phyloP scores from a whole-genome alignment of 192 early-diverging fungal species.

The Coemansia sp. region DNA sequence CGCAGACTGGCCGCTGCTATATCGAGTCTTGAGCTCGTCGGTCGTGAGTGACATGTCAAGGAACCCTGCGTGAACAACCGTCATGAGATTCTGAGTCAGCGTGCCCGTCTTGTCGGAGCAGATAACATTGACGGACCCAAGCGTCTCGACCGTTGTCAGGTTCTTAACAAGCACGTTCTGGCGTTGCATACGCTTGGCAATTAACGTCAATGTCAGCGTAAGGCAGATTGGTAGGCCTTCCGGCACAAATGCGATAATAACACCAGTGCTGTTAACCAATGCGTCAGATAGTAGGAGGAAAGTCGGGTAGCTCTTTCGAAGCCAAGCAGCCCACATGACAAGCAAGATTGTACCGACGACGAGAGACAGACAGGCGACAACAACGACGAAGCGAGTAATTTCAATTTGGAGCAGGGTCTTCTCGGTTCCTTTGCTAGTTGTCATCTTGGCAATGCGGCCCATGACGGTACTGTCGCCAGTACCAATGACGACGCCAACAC shows the following conservation, averaged over 20 bases:
- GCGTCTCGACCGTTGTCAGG: conserved; percentile 90
- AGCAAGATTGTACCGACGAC: conserved; percentile 80
- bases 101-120: conserved; percentile 98
- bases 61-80: conserved; percentile 72
- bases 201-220: conserved; percentile 77
- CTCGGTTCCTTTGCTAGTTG: conserved; percentile 70
- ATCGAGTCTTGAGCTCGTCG: conserved; percentile 4
- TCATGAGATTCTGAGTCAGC: conserved; percentile 94
- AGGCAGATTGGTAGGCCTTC: too few relatives aligned
- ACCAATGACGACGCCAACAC: conserved; percentile 86
- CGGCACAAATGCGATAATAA: conserved; percentile 63
- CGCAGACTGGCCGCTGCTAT: background rate
- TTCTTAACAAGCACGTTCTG: conserved; percentile 80
- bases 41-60: conserved; percentile 11
- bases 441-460: conserved; percentile 88
- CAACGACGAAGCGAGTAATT: conserved; percentile 80
- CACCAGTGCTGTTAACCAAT: conserved; percentile 12
- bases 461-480: conserved; percentile 92
- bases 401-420: conserved; percentile 86
- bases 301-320: conserved; percentile 95
- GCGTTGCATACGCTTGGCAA: conserved; percentile 88
- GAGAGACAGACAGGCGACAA: conserved; percentile 78
- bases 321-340: conserved; percentile 94
- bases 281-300: conserved; percentile 79
- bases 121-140: conserved; percentile 93